phyloP scores from a whole-genome alignment of 1,284 basidiomycete genomes.

The Mycena citricolor region DNA sequence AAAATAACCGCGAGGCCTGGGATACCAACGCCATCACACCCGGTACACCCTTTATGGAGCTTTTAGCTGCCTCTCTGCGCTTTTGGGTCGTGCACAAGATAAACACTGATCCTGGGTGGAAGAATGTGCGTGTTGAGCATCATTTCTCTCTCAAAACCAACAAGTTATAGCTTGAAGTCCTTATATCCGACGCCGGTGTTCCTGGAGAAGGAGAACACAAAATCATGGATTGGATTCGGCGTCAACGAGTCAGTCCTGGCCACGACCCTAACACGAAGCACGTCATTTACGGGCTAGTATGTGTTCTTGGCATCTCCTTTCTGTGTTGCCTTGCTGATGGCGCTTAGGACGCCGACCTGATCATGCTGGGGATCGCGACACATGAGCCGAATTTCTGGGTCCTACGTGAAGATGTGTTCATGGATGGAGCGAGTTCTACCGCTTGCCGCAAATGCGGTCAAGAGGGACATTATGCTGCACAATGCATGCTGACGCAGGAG shows the following conservation, averaged over 20 bases:
- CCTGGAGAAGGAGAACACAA: constrained; percentile 99
- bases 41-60: constrained; percentile 97
- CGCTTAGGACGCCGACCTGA: constrained; percentile 92
- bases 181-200: constrained; percentile 96
- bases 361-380: constrained; percentile 97
- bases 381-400: constrained; percentile 99
- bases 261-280: constrained; percentile 96
- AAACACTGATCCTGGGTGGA: constrained; percentile 96
- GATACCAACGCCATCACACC: constrained; percentile 99
- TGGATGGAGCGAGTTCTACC: constrained; percentile 70
- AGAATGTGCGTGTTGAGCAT: constrained; percentile 56
- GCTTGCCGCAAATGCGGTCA: constrained; percentile 93
- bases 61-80: constrained; percentile 84
- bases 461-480: constrained; percentile 91
- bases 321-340: constrained; percentile 7
- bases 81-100: constrained; percentile 98
- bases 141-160: constrained; percentile 16
- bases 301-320: constrained; percentile 29
- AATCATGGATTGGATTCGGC: constrained; percentile 98
- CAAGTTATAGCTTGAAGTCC: constrained; percentile 94
- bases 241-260: constrained; percentile 83
- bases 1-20: constrained; percentile 85
- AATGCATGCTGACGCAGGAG: constrained; percentile 83
- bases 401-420: constrained; percentile 96
- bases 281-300: constrained; percentile 94